These are phyloP conservation scores for Epipyxis sp. DNA, from an alignment of 108 stramenopile genomes.

Conservation along the genomic window DNA sequence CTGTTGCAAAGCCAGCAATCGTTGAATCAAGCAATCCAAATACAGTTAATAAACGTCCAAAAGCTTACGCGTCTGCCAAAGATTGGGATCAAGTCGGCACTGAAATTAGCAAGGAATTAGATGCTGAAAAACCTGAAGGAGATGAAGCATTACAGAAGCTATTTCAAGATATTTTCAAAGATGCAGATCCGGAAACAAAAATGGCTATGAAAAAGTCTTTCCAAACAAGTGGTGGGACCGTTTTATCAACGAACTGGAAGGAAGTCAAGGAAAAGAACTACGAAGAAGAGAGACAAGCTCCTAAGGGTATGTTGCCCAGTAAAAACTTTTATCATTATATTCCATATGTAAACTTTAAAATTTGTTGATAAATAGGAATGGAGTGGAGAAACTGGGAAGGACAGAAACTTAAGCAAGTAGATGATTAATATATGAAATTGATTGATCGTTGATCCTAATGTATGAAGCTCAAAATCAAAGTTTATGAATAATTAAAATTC, in stretches of 20 bases:
- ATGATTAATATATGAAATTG: too few species aligned
- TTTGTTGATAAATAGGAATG: too few species aligned
- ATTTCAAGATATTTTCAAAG: constrained; percentile 87
- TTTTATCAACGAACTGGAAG: constrained; percentile 93
- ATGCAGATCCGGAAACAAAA: constrained; percentile 79
- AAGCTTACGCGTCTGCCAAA: constrained; percentile 68
- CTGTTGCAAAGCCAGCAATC: not conserved
- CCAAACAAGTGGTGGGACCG: constrained; percentile 93
- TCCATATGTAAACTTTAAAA: too few species aligned
- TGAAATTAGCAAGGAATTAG: constrained; percentile 71
- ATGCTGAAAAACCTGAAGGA: constrained; percentile 87
- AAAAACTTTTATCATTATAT: too few species aligned
- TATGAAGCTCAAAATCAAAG: too few species aligned
- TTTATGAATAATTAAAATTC: too few species aligned
- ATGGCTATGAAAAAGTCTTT: constrained; percentile 95
- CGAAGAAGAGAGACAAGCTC: constrained; percentile 88
- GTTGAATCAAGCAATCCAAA: not conserved
- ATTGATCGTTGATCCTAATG: too few species aligned
- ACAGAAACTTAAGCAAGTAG: constrained; percentile 39
- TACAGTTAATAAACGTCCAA: not conserved
- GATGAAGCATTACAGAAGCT: constrained; percentile 92
- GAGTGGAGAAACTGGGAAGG: constrained; percentile 83
- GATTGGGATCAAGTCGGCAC: constrained; percentile 84
- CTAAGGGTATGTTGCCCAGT: too few species aligned
- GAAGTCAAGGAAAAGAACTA: constrained; percentile 94